Evolutionary conservation across 257 asterid species (phyloP), one percentile per base, ranked within the genome.

Genomic region (Jacaranda mimosifolia): DNA sequence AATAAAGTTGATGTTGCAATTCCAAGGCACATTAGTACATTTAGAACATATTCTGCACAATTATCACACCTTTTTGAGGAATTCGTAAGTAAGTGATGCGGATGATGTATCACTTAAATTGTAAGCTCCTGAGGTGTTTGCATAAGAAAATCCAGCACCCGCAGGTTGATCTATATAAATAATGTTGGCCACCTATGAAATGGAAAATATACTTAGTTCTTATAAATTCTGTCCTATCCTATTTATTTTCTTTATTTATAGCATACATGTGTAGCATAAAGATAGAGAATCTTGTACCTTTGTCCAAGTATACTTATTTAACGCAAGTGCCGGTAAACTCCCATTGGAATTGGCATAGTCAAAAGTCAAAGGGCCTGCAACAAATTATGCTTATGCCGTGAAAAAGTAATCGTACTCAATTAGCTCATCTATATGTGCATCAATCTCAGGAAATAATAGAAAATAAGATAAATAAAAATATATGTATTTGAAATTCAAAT

Each of bases 71-170:
- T 85, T 74, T 49, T 9, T 71, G 1, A 85, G 83, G 72, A 85
- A 80, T 7, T 74, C n/a, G n/a, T n/a, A n/a, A n/a, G n/a, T n/a
- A n/a, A n/a, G n/a, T n/a, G n/a, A n/a, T n/a, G n/a, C n/a, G n/a
- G n/a, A n/a, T n/a, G n/a, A n/a, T n/a, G n/a, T n/a, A n/a, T n/a
- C n/a, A n/a, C n/a, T n/a, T n/a, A n/a, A n/a, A n/a, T n/a, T n/a
- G n/a, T n/a, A n/a, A n/a, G 78, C 78, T 56, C 74, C 63, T 52
- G 14, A 7, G 56, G 80, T 77, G 40, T 55, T 74, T 26, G 80
- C 80, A 77, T 85, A 85, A 9, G 87, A 85, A 63, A 69, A 85
- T 39, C 89, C 86, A 13, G 83, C 59, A 59, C 89, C 83, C 0
- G 42, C 85, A 62, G 84, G 89, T 59, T 81, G 83, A 59, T 85